phyloP scores from a whole-genome alignment of 805 yeast genomes.

The Pichia nakasei region DNA sequence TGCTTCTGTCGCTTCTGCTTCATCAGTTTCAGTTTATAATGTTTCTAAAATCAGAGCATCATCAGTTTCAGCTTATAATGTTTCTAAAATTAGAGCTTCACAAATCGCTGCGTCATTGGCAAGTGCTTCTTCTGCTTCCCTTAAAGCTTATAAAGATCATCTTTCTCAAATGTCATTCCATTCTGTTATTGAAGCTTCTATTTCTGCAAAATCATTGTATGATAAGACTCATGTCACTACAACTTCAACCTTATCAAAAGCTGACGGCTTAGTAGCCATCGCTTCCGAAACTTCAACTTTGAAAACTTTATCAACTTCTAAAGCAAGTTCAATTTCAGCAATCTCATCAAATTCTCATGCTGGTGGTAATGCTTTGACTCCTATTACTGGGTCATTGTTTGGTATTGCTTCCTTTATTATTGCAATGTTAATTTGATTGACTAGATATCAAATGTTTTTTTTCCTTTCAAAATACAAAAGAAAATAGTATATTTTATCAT shows the following conservation, averaged over 20 bases:
- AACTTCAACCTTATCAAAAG: conserved; percentile 22
- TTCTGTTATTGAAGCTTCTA: neutral
- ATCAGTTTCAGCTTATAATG: neutral
- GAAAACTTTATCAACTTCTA: conserved; percentile 19
- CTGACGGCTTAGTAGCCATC: conserved; percentile 33
- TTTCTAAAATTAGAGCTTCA: neutral
- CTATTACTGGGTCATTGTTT: conserved; percentile 24
- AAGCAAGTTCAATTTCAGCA: conserved; percentile 14
- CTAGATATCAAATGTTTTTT: neutral
- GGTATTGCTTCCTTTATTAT: conserved; percentile 30
- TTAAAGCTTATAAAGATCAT: neutral
- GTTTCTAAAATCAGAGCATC: neutral
- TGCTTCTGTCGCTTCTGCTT: conserved; percentile 1
- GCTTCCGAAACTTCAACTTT: conserved; percentile 26
- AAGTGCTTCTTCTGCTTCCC: conserved; percentile 2
- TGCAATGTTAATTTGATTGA: conserved; percentile 28
- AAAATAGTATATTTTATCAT: no score
- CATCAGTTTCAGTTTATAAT: neutral
- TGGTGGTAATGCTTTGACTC: conserved; percentile 23
- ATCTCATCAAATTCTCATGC: conserved; percentile 11
- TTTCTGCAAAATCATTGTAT: conserved; percentile 3
- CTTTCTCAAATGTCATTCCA: neutral
- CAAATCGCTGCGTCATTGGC: neutral
- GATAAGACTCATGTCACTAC: conserved; percentile 9
- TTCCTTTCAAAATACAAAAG: no score